Evolutionary conservation across 495 filamentous ascomycete species (phyloP).

Genomic region (Trichoderma parareesei): DNA sequence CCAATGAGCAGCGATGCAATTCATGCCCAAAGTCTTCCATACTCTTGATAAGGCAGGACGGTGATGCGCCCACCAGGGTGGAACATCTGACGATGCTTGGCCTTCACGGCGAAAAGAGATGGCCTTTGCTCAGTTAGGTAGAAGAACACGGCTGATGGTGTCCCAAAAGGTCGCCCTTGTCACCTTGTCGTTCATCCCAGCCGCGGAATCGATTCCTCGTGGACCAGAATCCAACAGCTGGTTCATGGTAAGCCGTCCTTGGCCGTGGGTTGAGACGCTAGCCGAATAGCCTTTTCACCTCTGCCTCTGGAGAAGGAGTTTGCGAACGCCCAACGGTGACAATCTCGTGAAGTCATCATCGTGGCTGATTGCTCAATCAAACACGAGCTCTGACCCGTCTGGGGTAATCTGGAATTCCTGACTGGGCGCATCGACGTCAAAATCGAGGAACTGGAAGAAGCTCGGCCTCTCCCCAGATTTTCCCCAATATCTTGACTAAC

Average conservation of each 20-base stretch:
- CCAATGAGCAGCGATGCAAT: too few relatives aligned
- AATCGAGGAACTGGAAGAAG: background rate
- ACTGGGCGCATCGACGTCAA: background rate
- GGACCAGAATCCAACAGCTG: background rate
- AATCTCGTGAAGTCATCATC: background rate
- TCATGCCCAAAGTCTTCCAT: background rate
- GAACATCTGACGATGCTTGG: background rate
- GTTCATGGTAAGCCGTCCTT: background rate
- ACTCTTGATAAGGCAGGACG: background rate
- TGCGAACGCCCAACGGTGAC: background rate
- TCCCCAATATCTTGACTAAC: slow-evolving; percentile 9
- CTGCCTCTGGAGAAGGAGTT: background rate
- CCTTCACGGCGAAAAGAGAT: background rate
- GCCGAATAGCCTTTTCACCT: background rate
- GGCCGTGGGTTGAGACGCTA: background rate
- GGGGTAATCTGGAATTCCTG: background rate
- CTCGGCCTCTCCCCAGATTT: slow-evolving; percentile 1
- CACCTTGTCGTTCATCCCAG: background rate
- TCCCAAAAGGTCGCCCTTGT: background rate
- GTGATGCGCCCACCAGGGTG: background rate
- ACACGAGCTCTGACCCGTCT: background rate
- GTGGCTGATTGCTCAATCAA: background rate
- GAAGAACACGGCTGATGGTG: background rate
- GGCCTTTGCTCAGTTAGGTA: background rate
- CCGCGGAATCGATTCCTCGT: background rate